These are phyloP conservation scores for Boletus speciosus DNA, from an alignment of 768 basidiomycete genomes.

Conservation along the genomic window DNA sequence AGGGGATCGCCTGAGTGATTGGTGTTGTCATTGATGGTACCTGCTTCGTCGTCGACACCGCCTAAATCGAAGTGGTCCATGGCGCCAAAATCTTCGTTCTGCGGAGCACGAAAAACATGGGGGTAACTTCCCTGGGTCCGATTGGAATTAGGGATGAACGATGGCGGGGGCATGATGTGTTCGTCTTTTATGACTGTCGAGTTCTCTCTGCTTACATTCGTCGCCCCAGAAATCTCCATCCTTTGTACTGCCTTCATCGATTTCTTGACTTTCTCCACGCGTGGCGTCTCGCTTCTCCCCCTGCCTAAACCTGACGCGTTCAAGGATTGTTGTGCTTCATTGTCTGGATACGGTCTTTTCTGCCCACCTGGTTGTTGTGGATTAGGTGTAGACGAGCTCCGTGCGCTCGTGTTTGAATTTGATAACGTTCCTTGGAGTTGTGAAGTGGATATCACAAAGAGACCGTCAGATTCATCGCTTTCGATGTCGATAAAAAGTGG, in stretches of 20 bases:
- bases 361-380: slow-evolving; percentile 10
- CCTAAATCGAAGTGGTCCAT: slow-evolving; percentile 7
- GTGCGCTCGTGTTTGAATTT: slow-evolving; percentile 12
- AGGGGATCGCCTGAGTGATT: slow-evolving; percentile 14
- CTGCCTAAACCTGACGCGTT: slow-evolving; percentile 16
- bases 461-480: slow-evolving; percentile 56
- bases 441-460: slow-evolving; percentile 81
- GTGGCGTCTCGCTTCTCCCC: slow-evolving; percentile 35
- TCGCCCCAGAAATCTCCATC: slow-evolving; percentile 19
- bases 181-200: slow-evolving; percentile 18
- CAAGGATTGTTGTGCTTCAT: slow-evolving; percentile 29
- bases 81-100: slow-evolving; percentile 14
- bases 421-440: slow-evolving; percentile 41
- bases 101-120: slow-evolving; percentile 14
- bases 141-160: slow-evolving; percentile 16
- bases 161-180: slow-evolving; percentile 42
- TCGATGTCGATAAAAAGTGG: slow-evolving; percentile 79
- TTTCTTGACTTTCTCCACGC: slow-evolving; percentile 44
- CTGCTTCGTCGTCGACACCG: neutral
- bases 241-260: slow-evolving; percentile 37
- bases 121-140: slow-evolving; percentile 11
- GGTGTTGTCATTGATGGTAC: neutral
- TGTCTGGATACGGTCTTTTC: slow-evolving; percentile 22
- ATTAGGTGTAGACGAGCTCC: slow-evolving; percentile 17
- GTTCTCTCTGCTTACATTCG: slow-evolving; percentile 9